Conservation (phyloP, 2,329 filamentous ascomycete species). For the Fusarium temperatum region DNA sequence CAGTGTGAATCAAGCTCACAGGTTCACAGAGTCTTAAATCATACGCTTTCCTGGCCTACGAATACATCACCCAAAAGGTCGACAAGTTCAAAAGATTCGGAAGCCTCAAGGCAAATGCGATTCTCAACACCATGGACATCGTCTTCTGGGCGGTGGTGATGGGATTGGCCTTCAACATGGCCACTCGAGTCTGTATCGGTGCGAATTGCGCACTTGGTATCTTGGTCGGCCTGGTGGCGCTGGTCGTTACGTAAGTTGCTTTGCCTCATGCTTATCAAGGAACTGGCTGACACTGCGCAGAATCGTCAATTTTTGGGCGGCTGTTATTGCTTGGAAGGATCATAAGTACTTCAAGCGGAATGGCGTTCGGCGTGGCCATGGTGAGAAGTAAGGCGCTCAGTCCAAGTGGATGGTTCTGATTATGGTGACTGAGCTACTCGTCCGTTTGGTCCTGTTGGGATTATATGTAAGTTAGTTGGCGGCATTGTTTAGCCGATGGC, state of each 20-base stretch:
- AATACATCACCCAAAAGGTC: slow-evolving; percentile 42
- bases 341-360: background rate
- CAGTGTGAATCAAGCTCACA: background rate
- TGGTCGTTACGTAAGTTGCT: slow-evolving; percentile 10
- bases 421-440: fast-evolving
- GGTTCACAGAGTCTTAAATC: slow-evolving; percentile 9
- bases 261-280: fast-evolving
- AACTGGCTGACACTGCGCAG: background rate
- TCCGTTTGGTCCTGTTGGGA: background rate
- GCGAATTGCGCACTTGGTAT: slow-evolving; percentile 22
- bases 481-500: too few relatives aligned
- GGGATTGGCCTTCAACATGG: slow-evolving; percentile 30
- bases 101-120: slow-evolving; percentile 36
- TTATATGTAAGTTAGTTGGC: too few relatives aligned
- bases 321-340: slow-evolving; percentile 17
- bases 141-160: slow-evolving; percentile 42
- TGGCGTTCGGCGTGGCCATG: background rate
- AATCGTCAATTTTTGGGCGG: slow-evolving; percentile 6
- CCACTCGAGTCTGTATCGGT: slow-evolving; percentile 21
- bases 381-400: background rate
- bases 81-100: slow-evolving; percentile 24
- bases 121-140: slow-evolving; percentile 40
- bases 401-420: fast-evolving
- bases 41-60: slow-evolving; percentile 19
- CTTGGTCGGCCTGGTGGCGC: slow-evolving; percentile 10